Evolutionary conservation across 169 alveolate species (phyloP), one percentile per base, ranked within the genome.

Genomic region (Cryptosporidium sp.): DNA sequence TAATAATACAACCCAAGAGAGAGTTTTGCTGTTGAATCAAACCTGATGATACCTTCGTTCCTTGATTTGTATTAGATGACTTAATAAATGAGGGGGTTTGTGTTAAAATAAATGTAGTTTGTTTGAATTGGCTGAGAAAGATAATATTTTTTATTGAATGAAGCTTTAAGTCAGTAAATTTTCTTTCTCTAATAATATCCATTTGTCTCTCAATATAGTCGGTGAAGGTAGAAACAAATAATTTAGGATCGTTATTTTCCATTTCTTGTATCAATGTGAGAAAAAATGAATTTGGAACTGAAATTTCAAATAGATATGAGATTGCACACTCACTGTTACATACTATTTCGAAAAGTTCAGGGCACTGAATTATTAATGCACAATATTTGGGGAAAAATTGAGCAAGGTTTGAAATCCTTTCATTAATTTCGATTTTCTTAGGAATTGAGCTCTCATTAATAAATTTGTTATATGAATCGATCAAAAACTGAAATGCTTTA

Each of bases 1-100:
- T 84, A 33, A 91, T 92, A 16, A 92, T 61, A 51, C 89, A 60
- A 3, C 89, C 89, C 48, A 80, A 65, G 26, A 80, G 44, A 80
- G 89, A 80, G 3, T 48, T 42, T 26, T 42, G 42, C 42, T 80
- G 89, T 62, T 62, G 75, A 33, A 65, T 5, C 14, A 80, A 62
- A 3, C 80, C 89, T 12, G 89, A 45, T 6, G 75, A 80, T 35
- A 44, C 44, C 29, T 65, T 65, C 0, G 58, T 45, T 18, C 62
- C 60, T 29, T 42, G 29, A 23, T 70, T 70, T 29, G 33, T 39
- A 6, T 10, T 80, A 21, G 51, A 31, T 6, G 21, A 39, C 12
- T 42, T 45, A 26, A 80, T 44, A 62, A 80, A 80, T 1, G 75
- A 80, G 8, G 75, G 80, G 12, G 69, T 29, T 37, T 80, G 56